Percentiles rank a stretch among this genome's conserved stretches.
phyloP scores from a whole-genome alignment of 2,329 filamentous ascomycete genomes.

The Aspergillus jensenii region DNA sequence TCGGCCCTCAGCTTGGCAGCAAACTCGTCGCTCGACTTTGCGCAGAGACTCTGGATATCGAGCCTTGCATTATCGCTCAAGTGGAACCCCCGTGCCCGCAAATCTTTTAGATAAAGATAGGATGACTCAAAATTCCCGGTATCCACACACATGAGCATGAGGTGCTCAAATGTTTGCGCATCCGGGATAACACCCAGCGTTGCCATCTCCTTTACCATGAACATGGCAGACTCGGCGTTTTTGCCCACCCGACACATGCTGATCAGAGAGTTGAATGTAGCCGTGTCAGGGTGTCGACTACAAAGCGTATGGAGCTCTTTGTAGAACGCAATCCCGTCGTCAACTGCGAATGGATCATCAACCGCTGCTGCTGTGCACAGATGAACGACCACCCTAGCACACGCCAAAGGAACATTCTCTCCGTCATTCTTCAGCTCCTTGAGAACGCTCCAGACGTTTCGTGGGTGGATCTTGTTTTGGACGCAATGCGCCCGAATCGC shows the following conservation, averaged over 20 bases:
- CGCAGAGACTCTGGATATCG: conserved; percentile 31
- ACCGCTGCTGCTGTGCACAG: conserved; percentile 45
- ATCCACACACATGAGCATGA: conserved; percentile 58
- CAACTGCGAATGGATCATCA: conserved; percentile 37
- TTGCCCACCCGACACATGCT: conserved; percentile 46
- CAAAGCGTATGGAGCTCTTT: conserved; percentile 58
- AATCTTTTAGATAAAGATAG: conserved; percentile 39
- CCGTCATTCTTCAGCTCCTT: conserved; percentile 52
- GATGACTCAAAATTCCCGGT: conserved; percentile 36
- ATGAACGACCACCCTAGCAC: conserved; percentile 52
- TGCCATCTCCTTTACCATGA: conserved; percentile 62
- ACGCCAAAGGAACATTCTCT: conserved; percentile 50
- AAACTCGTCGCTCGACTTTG: conserved; percentile 28
- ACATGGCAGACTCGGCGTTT: conserved; percentile 59
- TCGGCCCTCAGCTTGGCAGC: conserved; percentile 33
- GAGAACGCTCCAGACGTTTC: conserved; percentile 58
- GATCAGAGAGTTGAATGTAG: conserved; percentile 62
- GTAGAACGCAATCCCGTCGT: conserved; percentile 59
- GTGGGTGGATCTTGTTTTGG: conserved; percentile 46
- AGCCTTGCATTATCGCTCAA: conserved; percentile 24
- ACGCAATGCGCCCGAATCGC: conserved; percentile 60
- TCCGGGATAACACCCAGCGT: conserved; percentile 56
- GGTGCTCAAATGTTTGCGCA: conserved; percentile 60
- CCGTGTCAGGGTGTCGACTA: conserved; percentile 37
- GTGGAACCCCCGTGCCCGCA: conserved; percentile 29